Evolutionary conservation across 495 filamentous ascomycete genomes (phyloP).

Genomic region (Friedmanniomyces endolithicus): DNA sequence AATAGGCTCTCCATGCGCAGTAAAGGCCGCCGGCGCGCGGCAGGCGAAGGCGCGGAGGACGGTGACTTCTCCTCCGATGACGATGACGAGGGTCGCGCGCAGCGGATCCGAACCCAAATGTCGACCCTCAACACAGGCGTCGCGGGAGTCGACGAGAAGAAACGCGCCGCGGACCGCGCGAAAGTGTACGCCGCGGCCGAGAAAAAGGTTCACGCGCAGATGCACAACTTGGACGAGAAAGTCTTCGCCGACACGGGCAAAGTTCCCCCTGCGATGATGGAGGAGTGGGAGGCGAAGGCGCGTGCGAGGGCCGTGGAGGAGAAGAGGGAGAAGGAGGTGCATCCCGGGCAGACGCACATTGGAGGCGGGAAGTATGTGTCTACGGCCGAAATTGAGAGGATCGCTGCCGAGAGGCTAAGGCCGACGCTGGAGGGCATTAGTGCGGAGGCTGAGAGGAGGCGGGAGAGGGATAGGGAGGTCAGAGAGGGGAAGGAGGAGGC

Average conservation of each 20-base stretch:
- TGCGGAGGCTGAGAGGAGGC: constrained; percentile 56
- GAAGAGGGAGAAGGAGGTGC: constrained; percentile 42
- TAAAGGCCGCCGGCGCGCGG: constrained; percentile 48
- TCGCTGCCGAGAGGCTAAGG: constrained; percentile 69
- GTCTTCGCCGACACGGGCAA: constrained; percentile 67
- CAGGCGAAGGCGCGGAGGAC: constrained; percentile 53
- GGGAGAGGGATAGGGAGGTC: constrained; percentile 44
- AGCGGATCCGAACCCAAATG: constrained; percentile 70
- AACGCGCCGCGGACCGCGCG: constrained; percentile 60
- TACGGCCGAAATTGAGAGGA: constrained; percentile 62
- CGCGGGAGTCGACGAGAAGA: constrained; percentile 57
- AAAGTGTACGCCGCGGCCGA: constrained; percentile 65
- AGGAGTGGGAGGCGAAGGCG: constrained; percentile 70
- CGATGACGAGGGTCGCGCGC: constrained; percentile 55
- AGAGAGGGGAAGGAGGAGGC: constrained; percentile 32
- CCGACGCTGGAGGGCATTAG: constrained; percentile 86
- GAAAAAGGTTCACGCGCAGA: constrained; percentile 65
- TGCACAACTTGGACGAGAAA: constrained; percentile 68
- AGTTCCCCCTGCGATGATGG: constrained; percentile 52
- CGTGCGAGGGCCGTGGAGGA: constrained; percentile 52
- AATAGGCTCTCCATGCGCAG: constrained; percentile 40
- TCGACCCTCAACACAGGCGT: constrained; percentile 56
- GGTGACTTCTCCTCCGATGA: constrained; percentile 49
- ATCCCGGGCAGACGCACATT: constrained; percentile 58
- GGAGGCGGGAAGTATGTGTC: constrained; percentile 73